Conservation (phyloP, 495 filamentous ascomycete genomes). For the Penicillium flavigenum region DNA sequence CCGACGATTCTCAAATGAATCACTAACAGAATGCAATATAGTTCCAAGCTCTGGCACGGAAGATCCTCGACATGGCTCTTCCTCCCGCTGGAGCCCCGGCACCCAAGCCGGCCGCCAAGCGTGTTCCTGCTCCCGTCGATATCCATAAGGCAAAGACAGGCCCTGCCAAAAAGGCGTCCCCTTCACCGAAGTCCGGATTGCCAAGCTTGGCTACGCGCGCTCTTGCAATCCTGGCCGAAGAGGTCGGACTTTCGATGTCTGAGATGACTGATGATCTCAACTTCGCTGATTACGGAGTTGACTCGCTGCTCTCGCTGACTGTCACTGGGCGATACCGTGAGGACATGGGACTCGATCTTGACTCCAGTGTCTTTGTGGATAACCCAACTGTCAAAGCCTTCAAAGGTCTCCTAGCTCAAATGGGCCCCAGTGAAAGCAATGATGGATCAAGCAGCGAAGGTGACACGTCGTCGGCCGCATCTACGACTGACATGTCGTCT, state of each 20-base stretch:
- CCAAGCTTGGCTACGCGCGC: constrained; percentile 40
- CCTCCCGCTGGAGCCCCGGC: constrained; percentile 53
- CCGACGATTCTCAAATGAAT: not conserved
- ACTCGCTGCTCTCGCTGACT: constrained; percentile 52
- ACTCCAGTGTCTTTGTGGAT: constrained; percentile 58
- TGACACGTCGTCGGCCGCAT: constrained; percentile 35
- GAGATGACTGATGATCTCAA: constrained; percentile 56
- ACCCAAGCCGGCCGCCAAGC: constrained; percentile 26
- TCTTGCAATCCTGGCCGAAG: constrained; percentile 63
- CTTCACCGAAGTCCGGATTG: constrained; percentile 29
- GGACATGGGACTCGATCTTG: constrained; percentile 49
- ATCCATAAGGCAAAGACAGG: constrained; percentile 41
- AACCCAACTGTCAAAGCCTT: constrained; percentile 59
- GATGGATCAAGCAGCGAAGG: constrained; percentile 37
- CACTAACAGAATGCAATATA: constrained; percentile 29
- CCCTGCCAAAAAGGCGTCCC: constrained; percentile 30
- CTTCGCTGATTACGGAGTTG: constrained; percentile 54
- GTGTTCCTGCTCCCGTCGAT: constrained; percentile 35
- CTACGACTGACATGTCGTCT: constrained; percentile 36
- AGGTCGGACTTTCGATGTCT: constrained; percentile 60
- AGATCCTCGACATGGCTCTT: constrained; percentile 63
- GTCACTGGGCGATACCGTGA: constrained; percentile 50
- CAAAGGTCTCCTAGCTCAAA: constrained; percentile 54
- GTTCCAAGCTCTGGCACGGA: constrained; percentile 66
- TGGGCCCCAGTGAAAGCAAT: constrained; percentile 33